Evolutionary conservation across 2,329 filamentous ascomycete genomes (phyloP).

Genomic region (Epichloe aotearoae): DNA sequence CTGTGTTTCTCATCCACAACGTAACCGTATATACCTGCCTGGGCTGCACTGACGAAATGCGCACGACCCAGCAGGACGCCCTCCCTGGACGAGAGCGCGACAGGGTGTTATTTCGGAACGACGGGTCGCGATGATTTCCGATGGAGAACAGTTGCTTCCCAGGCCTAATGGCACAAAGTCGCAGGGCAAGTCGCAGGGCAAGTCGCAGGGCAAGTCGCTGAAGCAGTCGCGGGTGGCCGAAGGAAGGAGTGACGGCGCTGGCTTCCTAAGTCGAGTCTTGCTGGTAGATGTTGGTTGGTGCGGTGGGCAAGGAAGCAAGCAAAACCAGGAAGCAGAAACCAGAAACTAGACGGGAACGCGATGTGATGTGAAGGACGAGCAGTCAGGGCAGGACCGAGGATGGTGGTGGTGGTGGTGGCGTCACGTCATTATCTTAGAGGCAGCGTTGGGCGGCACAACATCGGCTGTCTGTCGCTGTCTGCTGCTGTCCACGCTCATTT

Average conservation of each 20-base stretch:
- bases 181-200: too few species aligned
- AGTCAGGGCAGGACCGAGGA: too few species aligned
- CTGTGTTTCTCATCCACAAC: background rate
- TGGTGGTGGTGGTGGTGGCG: background rate
- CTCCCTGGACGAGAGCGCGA: background rate
- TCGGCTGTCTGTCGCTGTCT: too few species aligned
- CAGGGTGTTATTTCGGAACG: background rate
- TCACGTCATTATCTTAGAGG: background rate
- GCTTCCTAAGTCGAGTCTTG: background rate
- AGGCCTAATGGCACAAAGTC: background rate
- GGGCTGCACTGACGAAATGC: background rate
- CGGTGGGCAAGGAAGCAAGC: background rate
- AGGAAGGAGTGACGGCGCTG: background rate
- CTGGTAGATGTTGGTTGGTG: too few species aligned
- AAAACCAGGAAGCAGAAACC: too few species aligned
- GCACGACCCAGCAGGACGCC: background rate
- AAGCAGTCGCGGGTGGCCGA: too few species aligned
- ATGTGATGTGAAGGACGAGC: conserved; percentile 4
- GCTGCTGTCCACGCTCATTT: too few species aligned
- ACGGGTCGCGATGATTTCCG: background rate
- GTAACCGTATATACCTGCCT: background rate
- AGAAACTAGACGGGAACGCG: background rate
- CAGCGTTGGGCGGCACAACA: too few species aligned
- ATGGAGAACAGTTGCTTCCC: background rate
- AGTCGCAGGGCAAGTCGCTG: background rate